These are phyloP conservation scores for Aspergillus novofumigatus DNA, from an alignment of 2,329 filamentous ascomycete genomes.

Conservation along the genomic window DNA sequence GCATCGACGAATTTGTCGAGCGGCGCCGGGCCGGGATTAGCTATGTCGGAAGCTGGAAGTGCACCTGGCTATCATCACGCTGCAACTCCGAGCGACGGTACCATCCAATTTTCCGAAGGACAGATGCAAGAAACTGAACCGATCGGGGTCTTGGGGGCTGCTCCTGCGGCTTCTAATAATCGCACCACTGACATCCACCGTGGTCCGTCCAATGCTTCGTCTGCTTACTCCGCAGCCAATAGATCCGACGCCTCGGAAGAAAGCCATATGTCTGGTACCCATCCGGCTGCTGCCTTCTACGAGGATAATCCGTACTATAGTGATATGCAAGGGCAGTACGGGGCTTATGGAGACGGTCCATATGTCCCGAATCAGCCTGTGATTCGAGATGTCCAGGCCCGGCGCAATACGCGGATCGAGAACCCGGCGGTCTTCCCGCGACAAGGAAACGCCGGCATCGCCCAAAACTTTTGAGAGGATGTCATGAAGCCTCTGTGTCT, in stretches of 20 bases:
- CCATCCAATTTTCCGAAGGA: constrained; percentile 59
- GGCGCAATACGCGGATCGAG: constrained; percentile 92
- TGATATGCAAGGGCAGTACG: constrained; percentile 39
- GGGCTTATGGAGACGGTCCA: constrained; percentile 53
- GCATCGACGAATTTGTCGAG: constrained; percentile 86
- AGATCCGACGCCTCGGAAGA: constrained; percentile 64
- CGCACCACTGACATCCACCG: constrained; percentile 70
- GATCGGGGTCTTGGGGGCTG: constrained; percentile 70
- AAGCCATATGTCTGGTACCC: constrained; percentile 44
- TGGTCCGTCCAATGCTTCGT: constrained; percentile 92
- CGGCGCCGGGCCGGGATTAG: constrained; percentile 54
- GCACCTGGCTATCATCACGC: constrained; percentile 50
- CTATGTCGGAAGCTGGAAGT: constrained; percentile 68
- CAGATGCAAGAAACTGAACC: constrained; percentile 72
- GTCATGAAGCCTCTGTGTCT: background rate
- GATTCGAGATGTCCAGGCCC: constrained; percentile 86
- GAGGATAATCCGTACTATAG: constrained; percentile 55
- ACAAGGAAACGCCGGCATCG: constrained; percentile 85
- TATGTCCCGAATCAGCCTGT: constrained; percentile 64
- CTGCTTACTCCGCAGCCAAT: constrained; percentile 80
- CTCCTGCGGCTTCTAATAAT: constrained; percentile 62
- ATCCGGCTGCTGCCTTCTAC: constrained; percentile 50
- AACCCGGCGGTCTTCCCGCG: constrained; percentile 84
- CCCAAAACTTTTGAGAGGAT: constrained; percentile 78
- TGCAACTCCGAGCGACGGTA: constrained; percentile 61